A percentile compares a stretch with the other conserved stretches of the same genome.
Conservation (phyloP, 495 filamentous ascomycete species). For the Pseudevernia furfuracea region DNA sequence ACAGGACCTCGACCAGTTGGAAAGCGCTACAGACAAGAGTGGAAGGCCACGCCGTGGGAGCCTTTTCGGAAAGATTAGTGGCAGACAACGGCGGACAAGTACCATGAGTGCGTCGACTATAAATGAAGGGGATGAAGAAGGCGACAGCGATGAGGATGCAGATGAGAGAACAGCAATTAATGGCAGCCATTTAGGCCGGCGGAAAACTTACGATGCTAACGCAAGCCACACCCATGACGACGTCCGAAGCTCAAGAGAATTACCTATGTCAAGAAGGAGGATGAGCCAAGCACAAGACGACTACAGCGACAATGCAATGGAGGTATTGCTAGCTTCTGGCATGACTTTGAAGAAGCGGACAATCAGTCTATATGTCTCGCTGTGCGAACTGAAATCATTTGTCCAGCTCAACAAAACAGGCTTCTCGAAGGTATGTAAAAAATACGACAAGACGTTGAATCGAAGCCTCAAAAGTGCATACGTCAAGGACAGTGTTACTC, state of each 20-base stretch:
- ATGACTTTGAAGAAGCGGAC: constrained; percentile 87
- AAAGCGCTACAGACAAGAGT: constrained; percentile 40
- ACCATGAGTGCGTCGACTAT: constrained; percentile 40
- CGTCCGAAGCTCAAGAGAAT: constrained; percentile 50
- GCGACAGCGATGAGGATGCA: constrained; percentile 57
- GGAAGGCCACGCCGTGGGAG: constrained; percentile 40
- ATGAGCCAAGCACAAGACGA: constrained; percentile 58
- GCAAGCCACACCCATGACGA: constrained; percentile 33
- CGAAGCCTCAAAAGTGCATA: constrained; percentile 68
- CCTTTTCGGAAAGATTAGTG: constrained; percentile 37
- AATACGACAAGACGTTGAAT: constrained; percentile 95
- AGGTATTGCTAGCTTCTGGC: constrained; percentile 66
- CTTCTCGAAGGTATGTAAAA: constrained; percentile 93
- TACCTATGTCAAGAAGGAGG: constrained; percentile 44
- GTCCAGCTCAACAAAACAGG: constrained; percentile 94
- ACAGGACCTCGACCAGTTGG: constrained; percentile 47
- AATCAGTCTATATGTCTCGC: constrained; percentile 76
- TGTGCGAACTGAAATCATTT: constrained; percentile 96
- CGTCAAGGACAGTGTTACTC: constrained; percentile 60
- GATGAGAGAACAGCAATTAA: constrained; percentile 54
- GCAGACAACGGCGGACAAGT: constrained; percentile 39
- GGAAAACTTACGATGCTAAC: constrained; percentile 29
- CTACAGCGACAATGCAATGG: constrained; percentile 62
- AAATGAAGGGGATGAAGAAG: constrained; percentile 38
- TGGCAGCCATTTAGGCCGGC: constrained; percentile 27